Percentiles rank a stretch among this genome's conserved stretches.
Conservation (phyloP, 768 basidiomycete species). For the Mycena leptocephala region DNA sequence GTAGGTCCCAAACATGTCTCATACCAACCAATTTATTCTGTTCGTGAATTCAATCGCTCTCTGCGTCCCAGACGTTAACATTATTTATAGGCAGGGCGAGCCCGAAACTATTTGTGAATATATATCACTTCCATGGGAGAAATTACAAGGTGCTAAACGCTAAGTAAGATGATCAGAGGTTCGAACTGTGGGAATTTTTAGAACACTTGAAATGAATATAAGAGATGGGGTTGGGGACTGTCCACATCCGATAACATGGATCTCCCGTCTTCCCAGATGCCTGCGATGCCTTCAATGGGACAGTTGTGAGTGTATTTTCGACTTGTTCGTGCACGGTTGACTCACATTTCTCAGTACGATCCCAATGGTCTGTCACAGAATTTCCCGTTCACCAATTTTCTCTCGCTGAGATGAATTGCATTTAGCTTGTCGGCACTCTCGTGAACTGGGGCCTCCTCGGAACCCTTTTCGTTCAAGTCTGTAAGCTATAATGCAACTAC, state of each 20-base stretch:
- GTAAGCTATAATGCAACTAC: neutral
- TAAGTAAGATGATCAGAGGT: too few relatives aligned
- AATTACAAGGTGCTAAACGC: too few relatives aligned
- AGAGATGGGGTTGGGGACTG: neutral
- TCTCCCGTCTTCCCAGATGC: neutral
- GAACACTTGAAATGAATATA: neutral
- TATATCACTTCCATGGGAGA: too few relatives aligned
- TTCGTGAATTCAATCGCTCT: too few relatives aligned
- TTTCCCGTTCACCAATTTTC: neutral
- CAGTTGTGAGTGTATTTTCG: neutral
- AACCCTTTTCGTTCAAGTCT: neutral
- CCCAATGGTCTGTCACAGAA: neutral
- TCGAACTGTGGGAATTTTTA: neutral
- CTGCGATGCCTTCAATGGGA: neutral
- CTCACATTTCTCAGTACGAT: neutral
- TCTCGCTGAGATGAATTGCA: neutral
- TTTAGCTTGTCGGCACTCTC: neutral
- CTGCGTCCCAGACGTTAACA: too few relatives aligned
- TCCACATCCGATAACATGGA: neutral
- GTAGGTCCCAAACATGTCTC: too few relatives aligned
- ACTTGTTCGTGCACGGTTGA: neutral
- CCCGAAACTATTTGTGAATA: too few relatives aligned
- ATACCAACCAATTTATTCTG: too few relatives aligned
- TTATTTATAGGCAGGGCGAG: too few relatives aligned
- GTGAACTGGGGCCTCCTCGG: neutral